Base-by-base conservation (phyloP, 1,139 yeast genomes). In the Suhomyces maxii region DNA sequence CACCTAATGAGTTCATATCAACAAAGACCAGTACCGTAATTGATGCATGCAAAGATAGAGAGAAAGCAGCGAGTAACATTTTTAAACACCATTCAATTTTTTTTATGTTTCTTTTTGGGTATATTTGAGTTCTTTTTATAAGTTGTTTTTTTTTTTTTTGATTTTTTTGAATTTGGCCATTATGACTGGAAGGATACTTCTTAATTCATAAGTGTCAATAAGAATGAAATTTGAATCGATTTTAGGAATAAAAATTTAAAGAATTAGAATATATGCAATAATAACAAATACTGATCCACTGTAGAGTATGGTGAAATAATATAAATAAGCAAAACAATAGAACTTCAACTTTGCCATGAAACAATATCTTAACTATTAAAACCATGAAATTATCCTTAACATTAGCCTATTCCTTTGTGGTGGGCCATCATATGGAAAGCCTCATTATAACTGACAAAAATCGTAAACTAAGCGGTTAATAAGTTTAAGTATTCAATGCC, bases 401-500 rank as follows among this genome's bases (percentile, higher is more conserved):
- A 40, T 45, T 45, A 48, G 44, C 44, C 42, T 35, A 18, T 37
- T 40, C 43, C 44, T 31, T 39, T 30, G 12, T 14, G 7, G 28
- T 11, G 32, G 23, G 26, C 14, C 13, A 13, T 14, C 30, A n/a
- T 7, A 26, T 28, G 11, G n/a, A 9, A 9, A 28, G 31, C 31
- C 31, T 28, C 7, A 9, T 28, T 4, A 28, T 28, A 11, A 28
- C 9, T 5, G 31, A 28, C n/a, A 11, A 28, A 28, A 28, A 3
- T 9, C 31, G 7, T 28, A 28, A 28, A 28, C 23, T 18, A 18
- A 18, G 6, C 23, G 4, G 23, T 18, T 18, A 4, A 18, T 9
- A 11, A 28, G 32, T 23, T 46, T 45, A 52, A 36, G 55, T 54
- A 39, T 52, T 49, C 46, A 53, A 46, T 9, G 53, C 52, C 37